These are phyloP conservation scores for Sporothrix brunneoviolacea DNA, from an alignment of 2,329 filamentous ascomycete species.

Conservation along the genomic window DNA sequence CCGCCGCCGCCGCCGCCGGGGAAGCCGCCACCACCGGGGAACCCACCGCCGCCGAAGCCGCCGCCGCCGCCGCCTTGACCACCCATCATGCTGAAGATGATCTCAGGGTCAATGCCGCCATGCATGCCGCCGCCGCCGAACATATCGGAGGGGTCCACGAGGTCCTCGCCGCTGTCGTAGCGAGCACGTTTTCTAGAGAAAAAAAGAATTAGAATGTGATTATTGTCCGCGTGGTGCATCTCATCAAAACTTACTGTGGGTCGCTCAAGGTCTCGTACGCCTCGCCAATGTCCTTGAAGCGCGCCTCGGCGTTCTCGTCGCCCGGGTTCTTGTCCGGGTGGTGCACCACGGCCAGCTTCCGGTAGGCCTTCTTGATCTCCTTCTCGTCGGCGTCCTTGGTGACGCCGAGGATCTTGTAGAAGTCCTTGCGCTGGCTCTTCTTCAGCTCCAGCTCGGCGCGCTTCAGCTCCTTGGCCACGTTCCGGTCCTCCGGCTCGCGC, in stretches of 20 bases:
- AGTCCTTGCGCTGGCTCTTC: slow-evolving; percentile 96
- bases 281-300: slow-evolving; percentile 97
- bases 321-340: slow-evolving; percentile 97
- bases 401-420: slow-evolving; percentile 93
- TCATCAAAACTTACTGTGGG: slow-evolving; percentile 73
- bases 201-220: background rate
- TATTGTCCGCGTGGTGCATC: too few relatives aligned
- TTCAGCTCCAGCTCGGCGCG: slow-evolving; percentile 92
- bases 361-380: slow-evolving; percentile 94
- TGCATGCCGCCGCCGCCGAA: slow-evolving; percentile 62
- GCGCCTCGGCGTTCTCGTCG: slow-evolving; percentile 73
- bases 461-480: slow-evolving; percentile 75
- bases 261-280: slow-evolving; percentile 95
- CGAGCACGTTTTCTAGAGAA: slow-evolving; percentile 67
- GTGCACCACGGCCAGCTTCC: slow-evolving; percentile 86
- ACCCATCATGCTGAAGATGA: slow-evolving; percentile 81
- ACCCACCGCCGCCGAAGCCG: slow-evolving; percentile 40
- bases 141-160: slow-evolving; percentile 82
- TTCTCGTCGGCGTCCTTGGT: slow-evolving; percentile 76
- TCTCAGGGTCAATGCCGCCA: slow-evolving; percentile 66
- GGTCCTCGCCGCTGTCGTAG: slow-evolving; percentile 89
- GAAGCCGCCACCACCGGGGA: slow-evolving; percentile 41
- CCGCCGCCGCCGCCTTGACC: slow-evolving; percentile 48
- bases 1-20: slow-evolving; percentile 38
- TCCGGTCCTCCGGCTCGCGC: slow-evolving; percentile 71